These are phyloP conservation scores for Diaporthe helianthi DNA, from an alignment of 2,329 filamentous ascomycete species.

Conservation along the genomic window DNA sequence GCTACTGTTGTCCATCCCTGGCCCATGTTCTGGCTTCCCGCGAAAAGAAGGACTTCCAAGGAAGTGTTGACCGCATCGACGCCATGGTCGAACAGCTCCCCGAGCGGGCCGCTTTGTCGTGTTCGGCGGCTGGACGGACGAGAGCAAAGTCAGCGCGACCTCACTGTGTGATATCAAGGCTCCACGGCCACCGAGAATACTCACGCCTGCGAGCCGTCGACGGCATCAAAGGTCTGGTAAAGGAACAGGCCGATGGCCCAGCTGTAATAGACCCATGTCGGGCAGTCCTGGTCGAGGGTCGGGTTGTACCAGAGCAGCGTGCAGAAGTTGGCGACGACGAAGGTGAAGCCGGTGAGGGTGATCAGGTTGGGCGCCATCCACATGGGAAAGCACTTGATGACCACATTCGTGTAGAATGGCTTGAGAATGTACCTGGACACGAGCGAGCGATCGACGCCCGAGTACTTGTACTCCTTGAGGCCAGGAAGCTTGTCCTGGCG, in stretches of 20 bases:
- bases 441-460: slow-evolving; percentile 86
- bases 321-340: slow-evolving; percentile 87
- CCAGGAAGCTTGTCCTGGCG: slow-evolving; percentile 88
- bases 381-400: slow-evolving; percentile 94
- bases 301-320: slow-evolving; percentile 97
- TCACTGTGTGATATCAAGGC: too few species aligned
- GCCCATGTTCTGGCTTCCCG: slow-evolving; percentile 89
- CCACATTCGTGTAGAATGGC: slow-evolving; percentile 94
- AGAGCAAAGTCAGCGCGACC: slow-evolving; percentile 28
- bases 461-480: slow-evolving; percentile 95
- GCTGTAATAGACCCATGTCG: slow-evolving; percentile 90
- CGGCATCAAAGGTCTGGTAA: slow-evolving; percentile 98
- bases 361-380: slow-evolving; percentile 91
- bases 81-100: slow-evolving; percentile 96
- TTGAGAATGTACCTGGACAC: slow-evolving; percentile 93
- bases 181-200: slow-evolving; percentile 45
- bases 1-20: slow-evolving; percentile 90
- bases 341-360: slow-evolving; percentile 87
- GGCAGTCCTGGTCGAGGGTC: slow-evolving; percentile 91
- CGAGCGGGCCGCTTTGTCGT: slow-evolving; percentile 88
- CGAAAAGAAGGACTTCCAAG: slow-evolving; percentile 92
- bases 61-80: slow-evolving; percentile 96
- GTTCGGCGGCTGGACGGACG: slow-evolving; percentile 72
- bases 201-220: slow-evolving; percentile 92
- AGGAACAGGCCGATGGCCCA: slow-evolving; percentile 91